A percentile compares a stretch with the other conserved stretches of the same genome.
These are phyloP conservation scores for Trichomonas gallinae DNA, from an alignment of 208 protist genomes.

Conservation along the genomic window DNA sequence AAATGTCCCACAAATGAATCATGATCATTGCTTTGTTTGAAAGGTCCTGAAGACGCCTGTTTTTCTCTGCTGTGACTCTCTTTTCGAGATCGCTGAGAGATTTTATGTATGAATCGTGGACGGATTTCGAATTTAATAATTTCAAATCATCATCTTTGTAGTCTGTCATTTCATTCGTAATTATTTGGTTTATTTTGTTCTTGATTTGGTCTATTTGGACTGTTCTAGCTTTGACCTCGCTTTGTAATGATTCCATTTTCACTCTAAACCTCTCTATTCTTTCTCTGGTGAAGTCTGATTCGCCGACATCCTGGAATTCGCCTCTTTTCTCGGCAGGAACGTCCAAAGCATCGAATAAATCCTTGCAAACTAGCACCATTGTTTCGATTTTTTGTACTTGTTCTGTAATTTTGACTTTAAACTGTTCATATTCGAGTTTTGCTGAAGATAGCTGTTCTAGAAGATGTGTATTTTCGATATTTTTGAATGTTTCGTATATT, in stretches of 20 bases:
- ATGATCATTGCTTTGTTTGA: neutral
- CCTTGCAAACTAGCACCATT: neutral
- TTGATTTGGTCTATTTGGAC: neutral
- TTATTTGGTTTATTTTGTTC: neutral
- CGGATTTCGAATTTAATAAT: neutral
- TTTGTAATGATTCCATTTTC: neutral
- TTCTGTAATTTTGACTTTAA: neutral
- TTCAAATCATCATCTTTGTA: neutral
- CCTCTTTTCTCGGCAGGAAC: neutral
- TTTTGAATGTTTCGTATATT: neutral
- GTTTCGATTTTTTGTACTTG: constrained; percentile 10
- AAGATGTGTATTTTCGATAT: neutral
- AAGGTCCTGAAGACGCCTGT: neutral
- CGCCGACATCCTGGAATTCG: neutral
- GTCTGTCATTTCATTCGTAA: neutral
- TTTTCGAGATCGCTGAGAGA: neutral
- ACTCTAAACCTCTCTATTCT: neutral
- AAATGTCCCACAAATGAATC: neutral
- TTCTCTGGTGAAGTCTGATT: neutral
- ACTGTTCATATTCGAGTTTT: neutral
- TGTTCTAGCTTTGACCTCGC: neutral
- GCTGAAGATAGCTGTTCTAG: neutral
- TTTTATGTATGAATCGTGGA: neutral
- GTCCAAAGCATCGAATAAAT: neutral
- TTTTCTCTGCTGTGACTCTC: neutral